A percentile compares a stretch with the other conserved stretches of the same genome.
Evolutionary conservation across 768 basidiomycete species (phyloP).

Genomic region (Rhizopogon rudus): DNA sequence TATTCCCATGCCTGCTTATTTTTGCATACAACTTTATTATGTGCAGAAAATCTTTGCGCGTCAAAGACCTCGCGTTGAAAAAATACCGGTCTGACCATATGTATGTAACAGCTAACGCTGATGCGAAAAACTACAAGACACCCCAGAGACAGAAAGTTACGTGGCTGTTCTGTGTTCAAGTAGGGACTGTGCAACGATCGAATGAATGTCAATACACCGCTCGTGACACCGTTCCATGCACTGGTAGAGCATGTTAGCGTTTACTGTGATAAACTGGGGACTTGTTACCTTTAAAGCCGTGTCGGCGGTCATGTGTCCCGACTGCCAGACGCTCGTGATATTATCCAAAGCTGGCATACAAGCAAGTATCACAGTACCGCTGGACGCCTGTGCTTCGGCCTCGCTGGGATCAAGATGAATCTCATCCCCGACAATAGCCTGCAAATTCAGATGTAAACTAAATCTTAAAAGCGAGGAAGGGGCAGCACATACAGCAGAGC

Average conservation of each 20-base stretch:
- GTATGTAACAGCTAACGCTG: background rate
- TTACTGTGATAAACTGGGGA: background rate
- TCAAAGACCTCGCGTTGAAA: background rate
- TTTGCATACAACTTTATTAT: background rate
- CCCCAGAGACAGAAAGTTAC: background rate
- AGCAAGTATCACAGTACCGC: slow-evolving; percentile 70
- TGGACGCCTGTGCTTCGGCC: slow-evolving; percentile 53
- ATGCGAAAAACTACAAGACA: background rate
- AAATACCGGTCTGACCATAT: background rate
- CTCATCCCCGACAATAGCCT: slow-evolving; percentile 55
- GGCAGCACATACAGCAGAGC: slow-evolving; percentile 59
- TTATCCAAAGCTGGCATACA: slow-evolving; percentile 86
- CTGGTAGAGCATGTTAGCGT: slow-evolving; percentile 30
- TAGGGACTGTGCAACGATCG: slow-evolving; percentile 68
- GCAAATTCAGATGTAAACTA: slow-evolving; percentile 4
- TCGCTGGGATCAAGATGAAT: slow-evolving; percentile 80
- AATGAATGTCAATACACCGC: slow-evolving; percentile 70
- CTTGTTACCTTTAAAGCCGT: slow-evolving; percentile 52
- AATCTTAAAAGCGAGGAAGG: background rate
- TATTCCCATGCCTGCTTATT: background rate
- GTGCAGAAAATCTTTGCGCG: background rate
- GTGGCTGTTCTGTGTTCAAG: slow-evolving; percentile 31
- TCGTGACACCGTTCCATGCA: slow-evolving; percentile 67
- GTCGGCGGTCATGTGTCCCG: slow-evolving; percentile 55
- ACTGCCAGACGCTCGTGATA: slow-evolving; percentile 84